phyloP scores from a whole-genome alignment of 345 rosid genomes.

The Draba incana region DNA sequence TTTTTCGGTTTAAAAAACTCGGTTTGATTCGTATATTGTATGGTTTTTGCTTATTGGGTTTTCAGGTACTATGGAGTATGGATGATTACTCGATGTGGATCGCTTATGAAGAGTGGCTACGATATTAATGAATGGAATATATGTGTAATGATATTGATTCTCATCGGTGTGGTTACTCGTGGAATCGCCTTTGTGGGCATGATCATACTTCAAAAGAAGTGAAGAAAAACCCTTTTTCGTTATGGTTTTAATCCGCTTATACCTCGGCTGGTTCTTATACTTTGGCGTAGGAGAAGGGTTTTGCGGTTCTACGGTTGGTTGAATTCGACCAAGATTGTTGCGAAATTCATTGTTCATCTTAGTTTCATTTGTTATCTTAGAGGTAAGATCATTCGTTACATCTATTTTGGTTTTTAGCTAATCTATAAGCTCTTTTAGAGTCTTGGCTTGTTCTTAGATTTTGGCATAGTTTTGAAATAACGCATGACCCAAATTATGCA shows the following conservation, averaged over 20 bases:
- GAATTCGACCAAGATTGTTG: slow-evolving; percentile 4
- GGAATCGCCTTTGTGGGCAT: slow-evolving; percentile 60
- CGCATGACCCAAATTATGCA: neutral
- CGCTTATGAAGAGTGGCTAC: slow-evolving; percentile 60
- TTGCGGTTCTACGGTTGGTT: neutral
- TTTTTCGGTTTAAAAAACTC: neutral
- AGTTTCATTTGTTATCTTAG: slow-evolving; percentile 7
- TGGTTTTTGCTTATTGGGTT: slow-evolving; percentile 6
- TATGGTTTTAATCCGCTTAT: neutral
- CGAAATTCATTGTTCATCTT: slow-evolving; percentile 25
- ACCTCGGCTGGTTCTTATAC: slow-evolving; percentile 1
- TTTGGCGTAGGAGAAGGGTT: neutral
- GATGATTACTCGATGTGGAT: slow-evolving; percentile 83
- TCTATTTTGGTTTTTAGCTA: slow-evolving; percentile 12
- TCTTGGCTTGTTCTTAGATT: neutral
- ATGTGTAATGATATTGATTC: slow-evolving; percentile 59
- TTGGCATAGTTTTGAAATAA: neutral
- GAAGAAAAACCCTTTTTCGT: slow-evolving; percentile 30
- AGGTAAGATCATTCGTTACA: slow-evolving; percentile 16
- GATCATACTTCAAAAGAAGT: slow-evolving; percentile 71
- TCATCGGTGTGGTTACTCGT: slow-evolving; percentile 59
- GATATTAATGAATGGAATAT: slow-evolving; percentile 59
- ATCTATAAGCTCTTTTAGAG: slow-evolving; percentile 1
- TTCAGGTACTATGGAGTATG: slow-evolving; percentile 86
- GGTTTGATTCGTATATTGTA: slow-evolving; percentile 5